Evolutionary conservation across 163 green algal genomes (phyloP), one percentile per base, ranked within the genome.

Genomic region (Coccomyxa subellipsoidea): DNA sequence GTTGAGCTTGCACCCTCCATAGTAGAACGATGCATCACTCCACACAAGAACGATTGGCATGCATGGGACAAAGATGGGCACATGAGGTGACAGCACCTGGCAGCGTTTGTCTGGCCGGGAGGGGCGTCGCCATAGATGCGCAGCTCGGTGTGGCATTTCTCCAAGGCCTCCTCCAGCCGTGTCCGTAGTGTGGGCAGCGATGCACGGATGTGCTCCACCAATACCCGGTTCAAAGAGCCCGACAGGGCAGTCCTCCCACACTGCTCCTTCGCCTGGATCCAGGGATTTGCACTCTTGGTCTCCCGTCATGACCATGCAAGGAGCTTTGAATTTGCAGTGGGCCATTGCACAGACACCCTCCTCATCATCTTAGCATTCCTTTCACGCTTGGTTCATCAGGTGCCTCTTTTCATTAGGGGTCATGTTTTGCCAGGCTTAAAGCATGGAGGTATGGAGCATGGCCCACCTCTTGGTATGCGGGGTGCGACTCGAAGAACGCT

Each of bases 191-290:
- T 81, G 23, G 94, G 93, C 81, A 97, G 89, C 80, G 94, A 54
- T 18, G 78, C 78, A 21, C 89, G 86, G 84, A 98, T 97, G 91
- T 98, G 94, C 38, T 95, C 89, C 81, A 94, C 93, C 54, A 98
- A 88, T 54, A 98, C 94, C 36, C 72, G 71, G 86, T 97, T 97
- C 34, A 98, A 88, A 32, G 83, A 79, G 38, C 86, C 83, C 0
- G 94, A 94, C 76, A 98, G 89, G 53, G 82, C 54, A 40, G 77
- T 72, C 18, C 94, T 85, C n/a, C 92, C 93, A 77, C 92, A 96
- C 79, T 93, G 88, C 8, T 37, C 54, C 23, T 71, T 35, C 37
- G 89, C 78, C 78, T 76, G 54, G 40, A 69, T 15, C 9, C 7
- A 36, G 31, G 37, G n/a, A n/a, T n/a, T n/a, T n/a, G n/a, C n/a